Conservation (phyloP, 2,329 filamentous ascomycete genomes). For the Corynespora cassiicola region DNA sequence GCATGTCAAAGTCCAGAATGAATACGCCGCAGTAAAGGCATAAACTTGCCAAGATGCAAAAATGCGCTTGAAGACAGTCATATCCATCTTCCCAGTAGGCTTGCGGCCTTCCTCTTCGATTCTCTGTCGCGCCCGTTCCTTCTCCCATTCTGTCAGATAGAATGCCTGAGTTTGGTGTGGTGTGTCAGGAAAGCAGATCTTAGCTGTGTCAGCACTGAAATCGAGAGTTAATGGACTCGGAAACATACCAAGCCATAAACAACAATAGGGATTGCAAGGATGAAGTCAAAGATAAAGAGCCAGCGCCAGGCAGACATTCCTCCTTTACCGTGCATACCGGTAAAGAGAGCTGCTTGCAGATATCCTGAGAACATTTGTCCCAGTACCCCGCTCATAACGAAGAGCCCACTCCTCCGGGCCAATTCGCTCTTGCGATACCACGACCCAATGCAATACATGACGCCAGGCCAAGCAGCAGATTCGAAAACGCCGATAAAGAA, state of each 20-base stretch:
- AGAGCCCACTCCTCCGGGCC: too few species aligned
- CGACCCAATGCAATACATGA: too few species aligned
- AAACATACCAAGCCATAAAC: conserved; percentile 45
- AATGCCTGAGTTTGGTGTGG: conserved; percentile 52
- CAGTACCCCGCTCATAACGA: too few species aligned
- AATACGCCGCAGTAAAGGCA: conserved; percentile 50
- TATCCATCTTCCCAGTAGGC: conserved; percentile 46
- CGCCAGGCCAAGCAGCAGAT: conserved; percentile 6
- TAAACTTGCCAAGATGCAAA: conserved; percentile 54
- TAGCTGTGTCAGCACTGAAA: too few species aligned
- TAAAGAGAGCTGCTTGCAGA: too few species aligned
- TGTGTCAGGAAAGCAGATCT: conserved; percentile 51
- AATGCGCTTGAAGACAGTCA: conserved; percentile 47
- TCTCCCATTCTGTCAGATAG: conserved; percentile 44
- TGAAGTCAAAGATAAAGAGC: conserved; percentile 50
- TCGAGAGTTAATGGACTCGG: too few species aligned
- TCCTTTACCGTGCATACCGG: too few species aligned
- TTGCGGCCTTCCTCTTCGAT: conserved; percentile 45
- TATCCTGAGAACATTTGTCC: too few species aligned
- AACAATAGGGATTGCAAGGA: conserved; percentile 47
- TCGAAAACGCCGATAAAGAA: conserved; percentile 9
- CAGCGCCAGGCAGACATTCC: too few species aligned
- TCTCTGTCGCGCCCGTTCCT: conserved; percentile 20
- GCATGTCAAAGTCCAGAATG: conserved; percentile 48
- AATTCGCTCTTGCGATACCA: too few species aligned